phyloP scores from a whole-genome alignment of 2,329 filamentous ascomycete species.

The Botryotinia narcissicola region DNA sequence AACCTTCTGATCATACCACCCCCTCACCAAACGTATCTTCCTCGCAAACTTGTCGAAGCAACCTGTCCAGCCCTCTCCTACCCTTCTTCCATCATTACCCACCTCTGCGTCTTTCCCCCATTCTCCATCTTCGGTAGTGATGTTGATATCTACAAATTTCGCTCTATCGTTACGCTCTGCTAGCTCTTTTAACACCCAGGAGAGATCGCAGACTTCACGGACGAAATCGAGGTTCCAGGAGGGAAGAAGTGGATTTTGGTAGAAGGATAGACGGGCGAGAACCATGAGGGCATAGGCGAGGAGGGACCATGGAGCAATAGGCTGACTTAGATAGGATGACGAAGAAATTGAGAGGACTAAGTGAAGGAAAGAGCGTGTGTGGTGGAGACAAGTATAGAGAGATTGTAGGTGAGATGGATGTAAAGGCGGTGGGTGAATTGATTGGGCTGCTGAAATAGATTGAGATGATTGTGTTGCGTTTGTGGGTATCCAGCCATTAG shows the following conservation, averaged over 20 bases:
- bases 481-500: neutral
- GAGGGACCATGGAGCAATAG: neutral
- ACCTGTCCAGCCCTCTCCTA: neutral
- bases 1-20: constrained; percentile 1
- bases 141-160: neutral
- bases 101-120: neutral
- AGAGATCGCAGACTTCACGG: constrained; percentile 9
- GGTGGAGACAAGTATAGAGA: constrained; percentile 11
- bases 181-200: neutral
- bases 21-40: neutral
- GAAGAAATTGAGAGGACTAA: neutral
- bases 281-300: constrained; percentile 11
- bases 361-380: neutral
- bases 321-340: neutral
- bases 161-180: neutral
- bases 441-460: neutral
- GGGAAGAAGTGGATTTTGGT: neutral
- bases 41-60: constrained; percentile 17
- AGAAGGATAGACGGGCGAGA: constrained; percentile 13
- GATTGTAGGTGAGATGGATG: constrained; percentile 1
- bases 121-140: neutral
- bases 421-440: neutral
- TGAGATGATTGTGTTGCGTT: neutral
- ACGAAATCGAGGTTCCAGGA: constrained; percentile 11
- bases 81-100: neutral